phyloP scores from a whole-genome alignment of 306 rosid species.

The Pyrus betulifolia region DNA sequence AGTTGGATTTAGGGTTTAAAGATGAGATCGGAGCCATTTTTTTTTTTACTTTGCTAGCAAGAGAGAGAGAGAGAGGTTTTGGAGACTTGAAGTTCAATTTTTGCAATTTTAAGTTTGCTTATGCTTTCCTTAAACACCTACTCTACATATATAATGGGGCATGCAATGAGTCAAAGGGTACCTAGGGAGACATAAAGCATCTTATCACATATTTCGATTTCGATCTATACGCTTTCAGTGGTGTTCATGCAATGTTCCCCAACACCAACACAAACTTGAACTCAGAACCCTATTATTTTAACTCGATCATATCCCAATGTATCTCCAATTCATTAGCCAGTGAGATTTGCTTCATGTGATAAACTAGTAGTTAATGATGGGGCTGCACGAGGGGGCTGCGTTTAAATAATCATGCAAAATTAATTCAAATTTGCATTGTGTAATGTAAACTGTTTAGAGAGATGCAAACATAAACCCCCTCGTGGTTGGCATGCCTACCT shows the following conservation, averaged over 20 bases:
- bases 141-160: conserved; percentile 9
- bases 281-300: conserved; percentile 14
- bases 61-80: background rate
- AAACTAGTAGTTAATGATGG: conserved; percentile 1
- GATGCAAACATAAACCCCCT: background rate
- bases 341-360: conserved; percentile 1
- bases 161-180: background rate
- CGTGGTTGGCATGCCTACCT: background rate
- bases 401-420: background rate
- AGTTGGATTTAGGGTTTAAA: conserved; percentile 23
- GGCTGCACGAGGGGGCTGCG: conserved; percentile 4
- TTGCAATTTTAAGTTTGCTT: background rate
- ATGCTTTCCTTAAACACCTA: background rate
- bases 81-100: conserved; percentile 4
- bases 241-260: conserved; percentile 28
- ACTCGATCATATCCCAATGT: background rate
- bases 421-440: background rate
- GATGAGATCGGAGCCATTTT: conserved; percentile 33
- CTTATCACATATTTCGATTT: conserved; percentile 14
- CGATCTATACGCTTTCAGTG: conserved; percentile 18
- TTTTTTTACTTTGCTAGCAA: background rate
- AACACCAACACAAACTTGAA: conserved; percentile 23
- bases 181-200: conserved; percentile 25
- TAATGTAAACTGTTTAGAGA: background rate
- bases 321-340: background rate